Base-by-base conservation (phyloP, 192 early-diverging fungal genomes). In the Haplosporangium gracile region DNA sequence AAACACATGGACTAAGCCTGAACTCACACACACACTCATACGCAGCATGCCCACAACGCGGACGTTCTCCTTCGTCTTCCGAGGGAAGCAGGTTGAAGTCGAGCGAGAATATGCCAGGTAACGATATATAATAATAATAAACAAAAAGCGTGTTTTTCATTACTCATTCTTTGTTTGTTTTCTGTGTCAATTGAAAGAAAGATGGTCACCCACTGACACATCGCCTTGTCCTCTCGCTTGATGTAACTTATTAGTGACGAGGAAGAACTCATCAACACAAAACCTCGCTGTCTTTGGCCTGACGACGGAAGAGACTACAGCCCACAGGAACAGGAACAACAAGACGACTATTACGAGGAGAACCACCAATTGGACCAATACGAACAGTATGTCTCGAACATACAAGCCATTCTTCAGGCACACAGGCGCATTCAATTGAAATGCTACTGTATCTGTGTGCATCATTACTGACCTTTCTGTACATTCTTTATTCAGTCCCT, bases 71-170 rank as follows among this genome's bases (percentile, higher is more conserved):
- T 36, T 57, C 53, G 72, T 80, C 39, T 80, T 80, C 45, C 55
- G 79, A 26, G 79, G 79, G 1, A 74, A 80, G 43, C 79, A 63
- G n/a, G 63, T 80, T 8, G 72, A 74, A n/a, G 72, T 68, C 45
- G 72, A 74, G 26, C n/a, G 79, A 20, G 79, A 80, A 53, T 20
- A 68, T 43, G 53, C 70, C 49, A 80, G 79, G 79, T 80, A 68
- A 26, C 36, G 5, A 13, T n/a, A 10, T 24, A 36, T 32, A 15
- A 34, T 10, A 68, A 68, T 68, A 9, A 68, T 34, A 38, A 29
- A 5, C 36, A 24, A 63, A 63, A 24, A 63, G 22, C 60, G 10
- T 26, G 57, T 29, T 65, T 26, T 65, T 65, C 13, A 4, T 65
- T 11, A 26, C 34, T n/a, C 60, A n/a, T 36, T 68, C 29, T 6